phyloP scores from a whole-genome alignment of 1,139 yeast species.

The Sugiyamaella novakii region DNA sequence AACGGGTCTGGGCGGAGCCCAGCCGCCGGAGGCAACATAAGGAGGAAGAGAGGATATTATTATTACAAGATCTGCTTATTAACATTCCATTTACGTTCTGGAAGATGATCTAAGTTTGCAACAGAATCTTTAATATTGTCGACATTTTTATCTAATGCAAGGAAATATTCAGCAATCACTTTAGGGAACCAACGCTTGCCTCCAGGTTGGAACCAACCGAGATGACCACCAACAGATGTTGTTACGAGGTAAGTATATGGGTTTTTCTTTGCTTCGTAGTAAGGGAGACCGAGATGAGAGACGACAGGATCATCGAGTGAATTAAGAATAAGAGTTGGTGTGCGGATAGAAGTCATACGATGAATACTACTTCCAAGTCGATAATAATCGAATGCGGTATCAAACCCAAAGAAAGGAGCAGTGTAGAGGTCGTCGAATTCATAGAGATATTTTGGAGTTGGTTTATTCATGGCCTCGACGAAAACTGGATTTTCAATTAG shows the following conservation, averaged over 20 bases:
- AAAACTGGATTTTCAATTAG: conserved; percentile 48
- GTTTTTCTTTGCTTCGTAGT: conserved; percentile 58
- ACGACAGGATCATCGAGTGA: conserved; percentile 86
- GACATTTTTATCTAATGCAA: conserved; percentile 51
- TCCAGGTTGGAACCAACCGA: conserved; percentile 69
- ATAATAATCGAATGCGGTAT: conserved; percentile 72
- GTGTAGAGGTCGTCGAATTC: conserved; percentile 77
- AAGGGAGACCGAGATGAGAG: conserved; percentile 62
- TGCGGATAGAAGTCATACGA: conserved; percentile 55
- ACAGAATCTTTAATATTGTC: conserved; percentile 23
- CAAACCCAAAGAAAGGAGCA: conserved; percentile 72
- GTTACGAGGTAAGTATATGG: conserved; percentile 69
- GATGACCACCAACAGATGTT: conserved; percentile 85
- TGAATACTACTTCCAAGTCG: conserved; percentile 65
- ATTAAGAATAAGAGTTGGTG: conserved; percentile 70
- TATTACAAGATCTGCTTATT: conserved; percentile 18
- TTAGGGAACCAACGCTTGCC: conserved; percentile 71
- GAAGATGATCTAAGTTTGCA: conserved; percentile 22
- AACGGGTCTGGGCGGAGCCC: conserved; percentile 7
- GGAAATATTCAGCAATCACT: conserved; percentile 63
- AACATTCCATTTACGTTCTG: conserved; percentile 21
- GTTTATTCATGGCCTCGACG: conserved; percentile 41
- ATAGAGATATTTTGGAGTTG: conserved; percentile 45
- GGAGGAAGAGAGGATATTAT: no score
- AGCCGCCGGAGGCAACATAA: conserved; percentile 1